phyloP scores from a whole-genome alignment of 768 basidiomycete species.

The Mycena galopus region DNA sequence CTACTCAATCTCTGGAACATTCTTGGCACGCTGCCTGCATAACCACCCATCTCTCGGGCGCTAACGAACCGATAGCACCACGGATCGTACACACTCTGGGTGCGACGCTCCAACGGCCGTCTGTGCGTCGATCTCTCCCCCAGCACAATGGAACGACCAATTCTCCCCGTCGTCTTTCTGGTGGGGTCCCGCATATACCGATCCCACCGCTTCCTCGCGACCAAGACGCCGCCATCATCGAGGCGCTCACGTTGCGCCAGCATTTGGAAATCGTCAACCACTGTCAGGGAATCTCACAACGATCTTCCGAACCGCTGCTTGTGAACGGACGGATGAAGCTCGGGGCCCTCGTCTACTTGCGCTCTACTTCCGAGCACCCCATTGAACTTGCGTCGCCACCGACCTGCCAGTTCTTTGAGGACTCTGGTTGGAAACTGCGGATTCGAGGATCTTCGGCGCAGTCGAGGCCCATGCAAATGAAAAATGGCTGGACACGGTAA shows the following conservation, averaged over 20 bases:
- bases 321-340: background rate
- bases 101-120: slow-evolving; percentile 9
- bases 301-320: background rate
- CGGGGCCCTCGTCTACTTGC: background rate
- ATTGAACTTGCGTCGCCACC: background rate
- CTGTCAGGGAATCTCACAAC: background rate
- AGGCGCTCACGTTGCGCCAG: slow-evolving; percentile 5
- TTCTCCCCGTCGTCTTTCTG: background rate
- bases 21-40: background rate
- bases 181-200: slow-evolving; percentile 1
- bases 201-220: slow-evolving; percentile 1
- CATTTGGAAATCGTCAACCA: slow-evolving; percentile 14
- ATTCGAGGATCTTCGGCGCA: background rate
- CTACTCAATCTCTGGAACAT: slow-evolving; percentile 5
- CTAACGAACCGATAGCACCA: slow-evolving; percentile 1
- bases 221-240: slow-evolving; percentile 13
- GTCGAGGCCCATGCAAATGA: background rate
- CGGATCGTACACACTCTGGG: slow-evolving; percentile 17
- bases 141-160: background rate
- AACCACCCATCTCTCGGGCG: background rate
- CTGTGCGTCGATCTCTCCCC: slow-evolving; percentile 22
- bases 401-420: background rate
- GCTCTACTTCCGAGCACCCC: background rate
- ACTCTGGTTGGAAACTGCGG: background rate
- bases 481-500: slow-evolving; percentile 16